Percentiles rank a stretch among this genome's conserved stretches.
These are phyloP conservation scores for Neofusicoccum cordaticola DNA, from an alignment of 2,329 filamentous ascomycete species.

Conservation along the genomic window DNA sequence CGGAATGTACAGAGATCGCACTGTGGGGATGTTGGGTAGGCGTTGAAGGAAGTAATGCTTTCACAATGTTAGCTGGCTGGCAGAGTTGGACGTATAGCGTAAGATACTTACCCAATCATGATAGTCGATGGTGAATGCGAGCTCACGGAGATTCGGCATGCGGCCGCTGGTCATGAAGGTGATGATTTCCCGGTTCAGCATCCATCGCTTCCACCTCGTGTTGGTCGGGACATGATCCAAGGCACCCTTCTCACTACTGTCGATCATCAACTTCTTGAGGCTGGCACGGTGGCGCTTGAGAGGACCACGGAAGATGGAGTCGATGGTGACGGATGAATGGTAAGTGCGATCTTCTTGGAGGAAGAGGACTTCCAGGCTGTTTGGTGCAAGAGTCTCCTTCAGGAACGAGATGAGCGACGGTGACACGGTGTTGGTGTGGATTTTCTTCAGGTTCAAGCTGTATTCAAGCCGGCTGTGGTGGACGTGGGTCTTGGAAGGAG, in stretches of 20 bases:
- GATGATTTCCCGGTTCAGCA: constrained; percentile 65
- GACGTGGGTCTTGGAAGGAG: constrained; percentile 25
- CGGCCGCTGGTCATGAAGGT: constrained; percentile 72
- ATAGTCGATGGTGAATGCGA: constrained; percentile 70
- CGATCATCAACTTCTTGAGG: constrained; percentile 70
- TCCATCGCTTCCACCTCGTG: constrained; percentile 65
- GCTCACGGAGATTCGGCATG: constrained; percentile 68
- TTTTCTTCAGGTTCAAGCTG: constrained; percentile 63
- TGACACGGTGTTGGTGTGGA: constrained; percentile 73
- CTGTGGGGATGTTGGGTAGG: constrained; percentile 66
- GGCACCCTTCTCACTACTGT: constrained; percentile 60
- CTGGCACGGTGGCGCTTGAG: constrained; percentile 69
- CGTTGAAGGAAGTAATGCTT: constrained; percentile 77
- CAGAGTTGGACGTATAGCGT: background rate
- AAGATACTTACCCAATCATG: constrained; percentile 68
- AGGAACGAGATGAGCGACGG: constrained; percentile 69
- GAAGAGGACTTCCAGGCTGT: constrained; percentile 76
- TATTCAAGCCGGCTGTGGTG: constrained; percentile 36
- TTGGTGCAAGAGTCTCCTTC: constrained; percentile 73
- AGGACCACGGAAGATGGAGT: constrained; percentile 68
- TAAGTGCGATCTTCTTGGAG: constrained; percentile 63
- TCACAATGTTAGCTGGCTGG: background rate
- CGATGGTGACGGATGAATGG: constrained; percentile 61
- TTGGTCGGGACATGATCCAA: constrained; percentile 39
- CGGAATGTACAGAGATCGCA: constrained; percentile 69